Base-by-base conservation (phyloP, 768 basidiomycete species). In the Phanerochaete sordida region DNA sequence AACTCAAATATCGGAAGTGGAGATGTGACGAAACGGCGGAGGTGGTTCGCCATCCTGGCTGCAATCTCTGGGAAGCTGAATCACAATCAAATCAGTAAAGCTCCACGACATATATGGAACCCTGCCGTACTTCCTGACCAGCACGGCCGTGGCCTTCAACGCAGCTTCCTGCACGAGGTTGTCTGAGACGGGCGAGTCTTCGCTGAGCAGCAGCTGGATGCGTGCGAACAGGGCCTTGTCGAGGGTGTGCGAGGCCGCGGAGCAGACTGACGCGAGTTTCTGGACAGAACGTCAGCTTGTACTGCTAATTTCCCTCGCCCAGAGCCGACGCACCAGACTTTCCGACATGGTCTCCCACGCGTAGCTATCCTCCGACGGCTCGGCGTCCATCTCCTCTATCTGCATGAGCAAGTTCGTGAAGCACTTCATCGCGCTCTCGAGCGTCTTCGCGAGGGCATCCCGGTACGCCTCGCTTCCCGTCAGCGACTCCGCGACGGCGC, bases 311-410 rank as follows among this genome's bases (percentile, higher is more conserved):
- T 13, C 31, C 48, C 23, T 3, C 21, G 47, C 47, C 26, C 26
- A 27, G 24, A 39, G 56, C 24, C 46, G 43, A 73, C 84, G 50
- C 65, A 92, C 93, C 80, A 95, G 72, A 64, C 89, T 90, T 69
- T 95, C 93, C 11, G 93, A 91, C 86, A 95, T 87, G 0, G 93
- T 94, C 69, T 95, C 93, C 87, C 88, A 94, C 54, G 90, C 86
- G 72, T 93, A 95, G n/a, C 89, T 91, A 69, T 95, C 93, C 33
- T 87, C 66, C 0, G 88, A 81, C 13, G 90, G 92, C 60, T 91
- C 88, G 3, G 78, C 76, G 15, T 93, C 91, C 84, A 94, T 86
- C 62, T 88, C 90, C 68, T 91, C 84, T 53, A 94, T 87, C 69
- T 93, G 92, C 5, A 80, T 74, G 35, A 91, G 77, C 37, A 95